Evolutionary conservation across 805 yeast genomes (phyloP).

Genomic region (Jamesozyma piceae): DNA sequence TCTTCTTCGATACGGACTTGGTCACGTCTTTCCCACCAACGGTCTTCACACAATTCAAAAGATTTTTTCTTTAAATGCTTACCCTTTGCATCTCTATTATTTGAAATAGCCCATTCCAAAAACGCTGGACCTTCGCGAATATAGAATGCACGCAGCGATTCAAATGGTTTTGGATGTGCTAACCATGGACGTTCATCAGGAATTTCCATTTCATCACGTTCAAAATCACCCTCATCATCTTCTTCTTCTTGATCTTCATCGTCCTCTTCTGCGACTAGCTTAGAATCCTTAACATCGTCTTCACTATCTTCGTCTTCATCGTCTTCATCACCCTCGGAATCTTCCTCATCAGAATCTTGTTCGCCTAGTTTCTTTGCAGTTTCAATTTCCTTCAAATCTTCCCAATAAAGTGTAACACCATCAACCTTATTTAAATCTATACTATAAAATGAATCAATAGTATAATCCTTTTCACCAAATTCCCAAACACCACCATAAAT

Average conservation of each 20-base stretch:
- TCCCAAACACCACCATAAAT: slow-evolving; percentile 91
- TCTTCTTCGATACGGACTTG: slow-evolving; percentile 84
- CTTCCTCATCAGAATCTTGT: slow-evolving; percentile 52
- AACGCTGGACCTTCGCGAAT: slow-evolving; percentile 78
- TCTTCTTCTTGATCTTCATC: slow-evolving; percentile 46
- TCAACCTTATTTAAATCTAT: slow-evolving; percentile 80
- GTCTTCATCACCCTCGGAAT: slow-evolving; percentile 60
- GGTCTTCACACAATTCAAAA: slow-evolving; percentile 81
- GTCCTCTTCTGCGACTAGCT: slow-evolving; percentile 38
- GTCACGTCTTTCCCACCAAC: slow-evolving; percentile 99
- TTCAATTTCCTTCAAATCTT: slow-evolving; percentile 54
- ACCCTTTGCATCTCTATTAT: slow-evolving; percentile 77
- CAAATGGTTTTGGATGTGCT: slow-evolving; percentile 94
- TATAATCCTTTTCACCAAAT: slow-evolving; percentile 74
- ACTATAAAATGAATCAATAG: slow-evolving; percentile 76
- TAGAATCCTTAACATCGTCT: slow-evolving; percentile 40
- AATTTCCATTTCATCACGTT: slow-evolving; percentile 53
- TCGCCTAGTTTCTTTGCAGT: slow-evolving; percentile 42
- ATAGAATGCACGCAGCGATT: slow-evolving; percentile 73
- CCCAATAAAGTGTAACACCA: slow-evolving; percentile 87
- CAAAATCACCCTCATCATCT: slow-evolving; percentile 57
- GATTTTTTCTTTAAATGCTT: slow-evolving; percentile 82
- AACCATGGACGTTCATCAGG: slow-evolving; percentile 95
- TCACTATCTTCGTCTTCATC: slow-evolving; percentile 49
- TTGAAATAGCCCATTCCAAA: slow-evolving; percentile 87